Base-by-base conservation (phyloP, 1,284 basidiomycete species). In the Apiotrichum brassicae region DNA sequence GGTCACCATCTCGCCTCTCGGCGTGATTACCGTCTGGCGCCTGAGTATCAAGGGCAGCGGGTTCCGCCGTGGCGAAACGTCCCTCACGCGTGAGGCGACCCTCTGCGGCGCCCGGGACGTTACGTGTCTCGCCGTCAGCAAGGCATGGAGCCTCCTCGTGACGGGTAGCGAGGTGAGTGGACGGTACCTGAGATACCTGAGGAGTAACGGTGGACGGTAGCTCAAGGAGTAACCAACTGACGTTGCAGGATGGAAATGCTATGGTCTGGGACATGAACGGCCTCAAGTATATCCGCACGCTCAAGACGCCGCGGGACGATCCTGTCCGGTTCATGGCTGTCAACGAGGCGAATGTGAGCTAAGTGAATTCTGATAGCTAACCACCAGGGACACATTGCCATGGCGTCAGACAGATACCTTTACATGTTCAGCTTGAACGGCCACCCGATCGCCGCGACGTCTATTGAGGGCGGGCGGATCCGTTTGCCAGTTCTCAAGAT, bases 251-350 rank as follows among this genome's bases (percentile, higher is more conserved):
- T 60, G 85, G 87, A 1, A 87, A 83, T 51, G 89, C 85, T 0
- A 84, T 85, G 14, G 61, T 95, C 7, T 97, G 93, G 93, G 93
- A 97, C 66, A 77, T 90, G 48, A 95, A 97, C 63, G 78, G 84
- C 34, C 82, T 85, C 14, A 74, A 81, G 1, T 91, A 91, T 58
- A 81, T 85, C 13, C 75, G 84, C 46, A 85, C 85, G 0, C 82
- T 90, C 30, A 81, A 81, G 78, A 84, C 89, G 49, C 56, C 56
- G 1, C 79, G 77, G 11, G 59, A 69, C 1, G 75, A 78, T 23
- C 76, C 80, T 0, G 82, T 95, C 4, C 78, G 81, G 54, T 76
- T 85, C 3, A 83, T 84, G 14, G 78, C 85, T 2, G 82, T 97
- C 61, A 87, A 92, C 63, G 87, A 93, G 63, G 84, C 84, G 63